These are phyloP conservation scores for Aspergillus pseudoterreus DNA, from an alignment of 2,329 filamentous ascomycete genomes.

Conservation along the genomic window DNA sequence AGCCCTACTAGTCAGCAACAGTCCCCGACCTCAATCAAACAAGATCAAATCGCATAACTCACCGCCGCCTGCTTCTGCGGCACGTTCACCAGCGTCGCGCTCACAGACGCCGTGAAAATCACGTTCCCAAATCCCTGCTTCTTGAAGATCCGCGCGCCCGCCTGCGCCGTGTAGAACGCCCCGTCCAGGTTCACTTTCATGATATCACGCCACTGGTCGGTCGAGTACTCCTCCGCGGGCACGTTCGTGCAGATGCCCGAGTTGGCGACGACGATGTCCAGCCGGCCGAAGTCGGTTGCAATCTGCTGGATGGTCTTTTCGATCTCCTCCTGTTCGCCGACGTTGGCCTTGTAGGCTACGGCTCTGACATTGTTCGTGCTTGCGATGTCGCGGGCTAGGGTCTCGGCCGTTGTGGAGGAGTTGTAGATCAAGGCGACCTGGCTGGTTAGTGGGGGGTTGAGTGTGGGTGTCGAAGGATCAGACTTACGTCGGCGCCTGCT, in stretches of 20 bases:
- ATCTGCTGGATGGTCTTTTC: constrained; percentile 30
- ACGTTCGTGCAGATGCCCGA: constrained; percentile 33
- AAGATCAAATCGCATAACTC: too few species aligned
- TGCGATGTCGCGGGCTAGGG: constrained; percentile 24
- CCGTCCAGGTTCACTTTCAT: constrained; percentile 39
- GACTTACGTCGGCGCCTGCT: constrained; percentile 36
- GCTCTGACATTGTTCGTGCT: constrained; percentile 22
- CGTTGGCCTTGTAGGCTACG: constrained; percentile 35
- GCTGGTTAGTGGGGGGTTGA: not conserved
- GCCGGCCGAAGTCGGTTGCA: constrained; percentile 38
- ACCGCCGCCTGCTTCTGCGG: constrained; percentile 38
- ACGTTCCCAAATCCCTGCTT: constrained; percentile 32
- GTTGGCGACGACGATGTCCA: constrained; percentile 48
- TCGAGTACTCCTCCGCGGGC: constrained; percentile 37
- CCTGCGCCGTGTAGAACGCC: constrained; percentile 37
- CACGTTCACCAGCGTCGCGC: constrained; percentile 37
- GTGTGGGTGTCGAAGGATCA: not conserved
- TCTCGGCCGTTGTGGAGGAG: constrained; percentile 21
- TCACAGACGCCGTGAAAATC: constrained; percentile 38
- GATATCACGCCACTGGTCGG: constrained; percentile 39
- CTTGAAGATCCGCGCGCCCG: constrained; percentile 36
- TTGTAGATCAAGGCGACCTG: constrained; percentile 34
- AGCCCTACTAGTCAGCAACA: not conserved
- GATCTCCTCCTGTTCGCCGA: constrained; percentile 28
- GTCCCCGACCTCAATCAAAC: not conserved